Conservation (phyloP, 495 filamentous ascomycete species). For the Astrothelium macrocarpum region DNA sequence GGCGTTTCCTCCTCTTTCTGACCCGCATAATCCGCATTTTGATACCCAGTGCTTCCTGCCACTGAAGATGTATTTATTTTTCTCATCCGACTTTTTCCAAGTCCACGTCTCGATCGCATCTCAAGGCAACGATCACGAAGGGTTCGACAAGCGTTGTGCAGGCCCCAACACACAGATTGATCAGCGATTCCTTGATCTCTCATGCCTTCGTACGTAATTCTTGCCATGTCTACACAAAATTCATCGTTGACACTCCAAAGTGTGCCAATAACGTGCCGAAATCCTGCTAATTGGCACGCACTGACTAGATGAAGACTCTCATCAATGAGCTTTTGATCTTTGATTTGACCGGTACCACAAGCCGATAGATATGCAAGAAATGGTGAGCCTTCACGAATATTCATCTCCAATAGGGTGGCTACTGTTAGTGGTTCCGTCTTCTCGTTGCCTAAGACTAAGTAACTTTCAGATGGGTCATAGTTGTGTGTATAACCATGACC, state of each 20-base stretch:
- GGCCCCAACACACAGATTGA: slow-evolving; percentile 21
- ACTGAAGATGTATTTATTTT: not conserved
- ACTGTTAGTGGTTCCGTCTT: slow-evolving; percentile 26
- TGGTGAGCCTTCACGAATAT: slow-evolving; percentile 20
- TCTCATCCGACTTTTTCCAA: no score
- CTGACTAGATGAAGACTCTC: not conserved
- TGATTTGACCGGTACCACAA: not conserved
- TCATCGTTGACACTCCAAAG: slow-evolving; percentile 6
- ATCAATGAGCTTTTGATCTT: not conserved
- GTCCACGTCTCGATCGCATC: not conserved
- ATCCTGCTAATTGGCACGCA: not conserved
- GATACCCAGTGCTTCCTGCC: no score
- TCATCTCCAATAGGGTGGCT: slow-evolving; percentile 17
- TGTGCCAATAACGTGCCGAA: not conserved
- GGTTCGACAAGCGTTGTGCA: not conserved
- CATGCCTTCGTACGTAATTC: slow-evolving; percentile 23
- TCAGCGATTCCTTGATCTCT: slow-evolving; percentile 23
- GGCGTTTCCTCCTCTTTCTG: not conserved
- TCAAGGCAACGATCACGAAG: not conserved
- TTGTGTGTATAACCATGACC: slow-evolving; percentile 21
- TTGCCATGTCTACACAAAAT: slow-evolving; percentile 25
- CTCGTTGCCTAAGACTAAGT: slow-evolving; percentile 17
- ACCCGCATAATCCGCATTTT: not conserved
- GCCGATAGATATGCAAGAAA: slow-evolving; percentile 17
- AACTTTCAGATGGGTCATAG: slow-evolving; percentile 25